Conservation (phyloP, 371 early-diverging fungal genomes). For the Syncephalastrum racemosum region DNA sequence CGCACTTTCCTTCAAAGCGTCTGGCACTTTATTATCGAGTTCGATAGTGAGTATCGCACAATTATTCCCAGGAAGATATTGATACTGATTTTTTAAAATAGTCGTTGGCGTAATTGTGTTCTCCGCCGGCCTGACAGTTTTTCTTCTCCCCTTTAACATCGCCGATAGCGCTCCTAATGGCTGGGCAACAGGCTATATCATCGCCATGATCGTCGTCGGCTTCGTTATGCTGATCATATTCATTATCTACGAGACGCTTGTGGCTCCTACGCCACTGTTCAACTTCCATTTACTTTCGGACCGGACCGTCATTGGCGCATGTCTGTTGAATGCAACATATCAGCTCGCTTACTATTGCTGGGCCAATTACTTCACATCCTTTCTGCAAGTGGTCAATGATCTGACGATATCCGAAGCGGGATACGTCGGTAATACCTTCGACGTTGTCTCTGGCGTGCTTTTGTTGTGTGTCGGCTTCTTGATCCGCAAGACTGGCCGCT, state of each 20-base stretch:
- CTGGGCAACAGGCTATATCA: constrained; percentile 18
- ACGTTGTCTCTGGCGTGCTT: constrained; percentile 18
- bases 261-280: constrained; percentile 14
- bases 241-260: constrained; percentile 5
- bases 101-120: constrained; percentile 15
- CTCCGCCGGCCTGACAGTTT: constrained; percentile 17
- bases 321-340: constrained; percentile 17
- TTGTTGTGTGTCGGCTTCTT: constrained; percentile 14
- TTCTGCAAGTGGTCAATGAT: constrained; percentile 18
- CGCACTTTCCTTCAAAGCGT: constrained; percentile 5
- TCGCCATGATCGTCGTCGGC: constrained; percentile 21
- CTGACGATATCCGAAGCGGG: constrained; percentile 15
- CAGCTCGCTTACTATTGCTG: constrained; percentile 20
- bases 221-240: constrained; percentile 16
- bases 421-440: constrained; percentile 17
- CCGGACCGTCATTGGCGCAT: constrained; percentile 19
- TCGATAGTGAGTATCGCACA: constrained; percentile 12
- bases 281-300: constrained; percentile 10
- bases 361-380: constrained; percentile 16
- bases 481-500: constrained; percentile 17
- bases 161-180: constrained; percentile 19
- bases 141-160: constrained; percentile 20
- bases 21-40: constrained; percentile 14
- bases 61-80: not conserved
- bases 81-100: constrained; percentile 2